Evolutionary conservation across 768 basidiomycete species (phyloP).

Genomic region (Sistotremastrum niveocremeum): DNA sequence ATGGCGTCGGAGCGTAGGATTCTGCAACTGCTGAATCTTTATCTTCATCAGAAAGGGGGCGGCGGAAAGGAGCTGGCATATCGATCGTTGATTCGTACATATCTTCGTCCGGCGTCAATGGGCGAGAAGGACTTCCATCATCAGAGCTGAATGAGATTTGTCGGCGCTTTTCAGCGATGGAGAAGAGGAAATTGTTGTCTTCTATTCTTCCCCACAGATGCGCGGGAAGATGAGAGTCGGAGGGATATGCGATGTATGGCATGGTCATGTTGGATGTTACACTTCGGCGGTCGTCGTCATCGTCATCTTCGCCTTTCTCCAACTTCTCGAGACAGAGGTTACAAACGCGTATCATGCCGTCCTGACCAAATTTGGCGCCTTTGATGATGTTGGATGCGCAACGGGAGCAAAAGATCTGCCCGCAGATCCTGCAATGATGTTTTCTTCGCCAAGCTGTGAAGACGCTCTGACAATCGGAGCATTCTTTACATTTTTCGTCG

Average conservation of each 20-base stretch:
- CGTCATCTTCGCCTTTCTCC: constrained; percentile 75
- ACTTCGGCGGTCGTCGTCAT: constrained; percentile 80
- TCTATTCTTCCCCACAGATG: constrained; percentile 69
- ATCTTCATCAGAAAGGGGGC: constrained; percentile 65
- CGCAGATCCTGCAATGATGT: constrained; percentile 97
- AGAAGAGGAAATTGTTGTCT: constrained; percentile 66
- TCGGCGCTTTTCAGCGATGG: constrained; percentile 64
- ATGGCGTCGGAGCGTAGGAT: constrained; percentile 27
- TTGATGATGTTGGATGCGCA: constrained; percentile 97
- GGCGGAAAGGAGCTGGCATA: constrained; percentile 61
- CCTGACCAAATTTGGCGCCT: constrained; percentile 82
- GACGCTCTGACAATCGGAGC: constrained; percentile 88
- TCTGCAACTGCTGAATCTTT: constrained; percentile 30
- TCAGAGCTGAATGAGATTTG: constrained; percentile 41
- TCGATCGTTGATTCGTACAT: constrained; percentile 29
- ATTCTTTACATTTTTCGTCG: constrained; percentile 89
- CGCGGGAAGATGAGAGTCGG: constrained; percentile 33
- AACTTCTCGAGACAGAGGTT: constrained; percentile 91
- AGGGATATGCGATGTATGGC: constrained; percentile 68
- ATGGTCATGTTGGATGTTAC: constrained; percentile 57
- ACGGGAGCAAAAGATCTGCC: constrained; percentile 94
- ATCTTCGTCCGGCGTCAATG: constrained; percentile 31
- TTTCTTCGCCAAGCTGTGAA: constrained; percentile 93
- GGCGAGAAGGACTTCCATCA: constrained; percentile 35
- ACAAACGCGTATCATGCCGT: constrained; percentile 93